Evolutionary conservation across 23 red algal species (phyloP).

Genomic region (Gracilariopsis chorda): DNA sequence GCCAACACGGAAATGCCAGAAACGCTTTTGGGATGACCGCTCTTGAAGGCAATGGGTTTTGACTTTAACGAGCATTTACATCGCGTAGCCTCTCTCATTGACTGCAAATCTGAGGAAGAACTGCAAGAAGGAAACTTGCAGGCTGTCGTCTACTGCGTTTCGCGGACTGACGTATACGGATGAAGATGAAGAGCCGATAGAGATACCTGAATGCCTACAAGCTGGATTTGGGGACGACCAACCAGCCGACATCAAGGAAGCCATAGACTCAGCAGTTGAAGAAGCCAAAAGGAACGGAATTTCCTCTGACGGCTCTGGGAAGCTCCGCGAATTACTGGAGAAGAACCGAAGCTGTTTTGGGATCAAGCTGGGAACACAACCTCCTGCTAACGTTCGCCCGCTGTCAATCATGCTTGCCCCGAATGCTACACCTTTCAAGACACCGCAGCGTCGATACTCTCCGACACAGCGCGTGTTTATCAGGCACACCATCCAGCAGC

Average conservation of each 20-base stretch:
- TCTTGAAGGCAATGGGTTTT: too few species aligned
- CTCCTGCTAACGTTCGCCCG: background rate
- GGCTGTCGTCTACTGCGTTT: too few species aligned
- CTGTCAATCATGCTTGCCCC: background rate
- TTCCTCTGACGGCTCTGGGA: background rate
- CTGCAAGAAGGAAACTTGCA: background rate
- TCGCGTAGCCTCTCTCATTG: background rate
- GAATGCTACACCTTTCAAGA: background rate
- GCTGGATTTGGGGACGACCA: background rate
- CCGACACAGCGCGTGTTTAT: background rate
- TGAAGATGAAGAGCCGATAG: background rate
- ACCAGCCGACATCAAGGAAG: background rate
- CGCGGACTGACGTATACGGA: background rate
- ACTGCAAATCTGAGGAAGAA: background rate
- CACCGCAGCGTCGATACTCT: background rate
- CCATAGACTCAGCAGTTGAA: background rate
- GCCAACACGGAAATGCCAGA: background rate
- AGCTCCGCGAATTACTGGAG: background rate
- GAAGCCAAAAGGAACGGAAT: background rate
- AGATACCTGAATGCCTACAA: background rate
- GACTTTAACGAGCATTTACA: background rate
- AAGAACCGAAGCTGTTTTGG: background rate
- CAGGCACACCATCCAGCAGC: background rate
- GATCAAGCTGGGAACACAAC: slow-evolving; percentile 2
- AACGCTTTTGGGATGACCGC: background rate